These are phyloP conservation scores for Boletus eberwhitei DNA, from an alignment of 768 basidiomycete species.

Conservation along the genomic window DNA sequence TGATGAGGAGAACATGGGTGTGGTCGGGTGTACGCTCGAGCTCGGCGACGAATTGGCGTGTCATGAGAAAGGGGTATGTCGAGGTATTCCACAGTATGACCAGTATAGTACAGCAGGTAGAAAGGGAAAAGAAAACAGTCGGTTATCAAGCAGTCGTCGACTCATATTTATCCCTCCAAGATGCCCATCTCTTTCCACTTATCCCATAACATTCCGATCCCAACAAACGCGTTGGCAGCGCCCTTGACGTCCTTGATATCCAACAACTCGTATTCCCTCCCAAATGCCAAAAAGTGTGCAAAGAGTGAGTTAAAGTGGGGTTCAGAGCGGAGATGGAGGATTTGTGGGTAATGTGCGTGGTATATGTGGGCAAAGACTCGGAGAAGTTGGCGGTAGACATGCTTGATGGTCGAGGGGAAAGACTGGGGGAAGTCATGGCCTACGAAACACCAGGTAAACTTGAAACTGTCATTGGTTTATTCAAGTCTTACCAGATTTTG, in stretches of 20 bases:
- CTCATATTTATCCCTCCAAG: slow-evolving; percentile 39
- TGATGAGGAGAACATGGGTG: slow-evolving; percentile 74
- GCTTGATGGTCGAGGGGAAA: slow-evolving; percentile 88
- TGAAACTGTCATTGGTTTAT: background rate
- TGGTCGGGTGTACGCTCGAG: slow-evolving; percentile 24
- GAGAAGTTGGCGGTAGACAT: slow-evolving; percentile 94
- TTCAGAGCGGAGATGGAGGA: slow-evolving; percentile 90
- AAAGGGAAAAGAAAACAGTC: background rate
- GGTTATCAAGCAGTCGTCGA: background rate
- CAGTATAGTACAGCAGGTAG: slow-evolving; percentile 14
- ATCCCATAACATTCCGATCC: slow-evolving; percentile 80
- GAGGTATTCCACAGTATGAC: background rate
- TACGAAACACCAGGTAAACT: slow-evolving; percentile 29
- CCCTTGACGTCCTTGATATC: slow-evolving; percentile 88
- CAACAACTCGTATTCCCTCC: slow-evolving; percentile 87
- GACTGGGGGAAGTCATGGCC: slow-evolving; percentile 83
- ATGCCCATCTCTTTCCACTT: slow-evolving; percentile 88
- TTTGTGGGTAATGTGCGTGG: slow-evolving; percentile 87
- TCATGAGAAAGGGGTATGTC: slow-evolving; percentile 4
- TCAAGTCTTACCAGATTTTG: slow-evolving; percentile 74
- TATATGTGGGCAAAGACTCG: slow-evolving; percentile 98
- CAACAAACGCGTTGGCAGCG: slow-evolving; percentile 54
- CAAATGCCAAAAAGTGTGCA: slow-evolving; percentile 96
- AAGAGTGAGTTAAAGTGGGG: slow-evolving; percentile 97
- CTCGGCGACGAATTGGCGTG: slow-evolving; percentile 26